Evolutionary conservation across 805 yeast species (phyloP).

Genomic region (Nakazawaea wyomingensis): DNA sequence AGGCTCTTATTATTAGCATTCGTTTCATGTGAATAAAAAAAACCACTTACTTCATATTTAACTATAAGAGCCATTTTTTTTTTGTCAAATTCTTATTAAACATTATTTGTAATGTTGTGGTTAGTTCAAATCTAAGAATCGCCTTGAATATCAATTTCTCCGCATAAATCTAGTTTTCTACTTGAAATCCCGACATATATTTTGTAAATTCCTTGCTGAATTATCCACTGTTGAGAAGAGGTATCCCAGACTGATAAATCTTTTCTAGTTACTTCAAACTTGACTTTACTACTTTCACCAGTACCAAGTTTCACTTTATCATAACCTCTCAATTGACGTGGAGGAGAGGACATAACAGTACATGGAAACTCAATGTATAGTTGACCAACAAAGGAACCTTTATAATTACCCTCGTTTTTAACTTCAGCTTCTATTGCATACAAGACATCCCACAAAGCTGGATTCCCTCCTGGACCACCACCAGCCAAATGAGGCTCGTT

Average conservation of each 20-base stretch:
- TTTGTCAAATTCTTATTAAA: too few species aligned
- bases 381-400: constrained; percentile 48
- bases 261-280: constrained; percentile 42
- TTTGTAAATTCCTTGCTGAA: constrained; percentile 50
- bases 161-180: constrained; percentile 40
- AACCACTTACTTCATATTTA: too few species aligned
- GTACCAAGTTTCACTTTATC: constrained; percentile 45
- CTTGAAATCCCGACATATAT: constrained; percentile 47
- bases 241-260: constrained; percentile 57
- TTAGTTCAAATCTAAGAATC: not conserved
- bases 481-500: constrained; percentile 34
- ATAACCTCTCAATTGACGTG: constrained; percentile 49
- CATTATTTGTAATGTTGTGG: too few species aligned
- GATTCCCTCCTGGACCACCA: constrained; percentile 21
- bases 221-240: constrained; percentile 50
- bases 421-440: constrained; percentile 41
- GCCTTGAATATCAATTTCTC: constrained; percentile 30
- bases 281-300: constrained; percentile 32
- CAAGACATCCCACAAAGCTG: constrained; percentile 50
- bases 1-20: constrained; percentile 11
- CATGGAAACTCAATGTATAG: constrained; percentile 49
- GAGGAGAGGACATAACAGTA: constrained; percentile 44
- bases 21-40: too few species aligned
- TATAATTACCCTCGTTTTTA: constrained; percentile 40
- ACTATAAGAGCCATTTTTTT: too few species aligned